Conservation (phyloP, 495 filamentous ascomycete species). For the Xylaria scruposa region DNA sequence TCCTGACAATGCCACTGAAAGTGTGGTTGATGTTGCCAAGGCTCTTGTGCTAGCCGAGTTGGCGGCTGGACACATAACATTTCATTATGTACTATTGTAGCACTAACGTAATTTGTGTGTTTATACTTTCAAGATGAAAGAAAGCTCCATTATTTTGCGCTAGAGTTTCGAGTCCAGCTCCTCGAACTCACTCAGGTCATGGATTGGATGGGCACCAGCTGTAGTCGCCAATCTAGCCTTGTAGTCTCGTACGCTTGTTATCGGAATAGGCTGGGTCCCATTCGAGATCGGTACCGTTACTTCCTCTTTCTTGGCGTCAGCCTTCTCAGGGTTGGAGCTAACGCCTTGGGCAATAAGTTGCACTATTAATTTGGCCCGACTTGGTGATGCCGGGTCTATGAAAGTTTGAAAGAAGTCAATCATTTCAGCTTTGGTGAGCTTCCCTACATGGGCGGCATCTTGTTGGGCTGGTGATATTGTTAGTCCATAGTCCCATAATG, state of each 20-base stretch:
- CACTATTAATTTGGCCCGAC: constrained; percentile 79
- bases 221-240: constrained; percentile 75
- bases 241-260: constrained; percentile 77
- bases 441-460: constrained; percentile 77
- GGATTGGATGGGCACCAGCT: constrained; percentile 72
- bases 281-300: constrained; percentile 43
- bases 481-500: neutral
- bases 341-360: constrained; percentile 79
- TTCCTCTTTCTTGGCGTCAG: constrained; percentile 36
- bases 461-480: constrained; percentile 61
- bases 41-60: constrained; percentile 1
- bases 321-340: constrained; percentile 45
- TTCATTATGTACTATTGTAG: neutral
- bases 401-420: constrained; percentile 78
- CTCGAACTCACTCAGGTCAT: constrained; percentile 79
- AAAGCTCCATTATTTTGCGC: neutral
- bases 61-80: neutral
- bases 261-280: constrained; percentile 55
- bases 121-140: constrained; percentile 10
- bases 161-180: constrained; percentile 80
- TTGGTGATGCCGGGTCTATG: constrained; percentile 74
- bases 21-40: neutral
- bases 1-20: neutral
- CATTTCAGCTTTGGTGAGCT: constrained; percentile 78
- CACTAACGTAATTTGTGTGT: constrained; percentile 4